A percentile compares a stretch with the other conserved stretches of the same genome.
phyloP scores from a whole-genome alignment of 1,284 basidiomycete genomes.

The Marasmius sp. region DNA sequence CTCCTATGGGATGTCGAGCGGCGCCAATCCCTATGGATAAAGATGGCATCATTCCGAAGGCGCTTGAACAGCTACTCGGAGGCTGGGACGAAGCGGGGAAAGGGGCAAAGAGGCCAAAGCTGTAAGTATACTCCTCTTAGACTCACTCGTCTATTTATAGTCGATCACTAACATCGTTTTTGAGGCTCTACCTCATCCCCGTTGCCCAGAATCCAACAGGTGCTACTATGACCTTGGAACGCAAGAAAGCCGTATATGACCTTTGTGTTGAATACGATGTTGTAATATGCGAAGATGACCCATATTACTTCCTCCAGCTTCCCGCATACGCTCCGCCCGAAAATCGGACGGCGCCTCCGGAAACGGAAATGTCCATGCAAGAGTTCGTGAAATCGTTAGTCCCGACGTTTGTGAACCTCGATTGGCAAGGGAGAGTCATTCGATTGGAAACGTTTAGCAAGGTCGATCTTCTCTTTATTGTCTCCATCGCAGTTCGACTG shows the following conservation, averaged over 20 bases:
- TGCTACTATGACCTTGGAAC: slow-evolving; percentile 43
- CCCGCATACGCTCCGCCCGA: slow-evolving; percentile 25
- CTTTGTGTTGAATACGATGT: slow-evolving; percentile 54
- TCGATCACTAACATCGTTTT: not conserved
- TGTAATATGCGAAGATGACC: slow-evolving; percentile 55
- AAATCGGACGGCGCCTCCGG: slow-evolving; percentile 21
- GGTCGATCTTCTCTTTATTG: slow-evolving; percentile 5
- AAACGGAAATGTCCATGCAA: slow-evolving; percentile 22
- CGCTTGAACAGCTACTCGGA: slow-evolving; percentile 46
- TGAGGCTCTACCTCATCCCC: slow-evolving; percentile 32
- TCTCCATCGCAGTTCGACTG: not conserved
- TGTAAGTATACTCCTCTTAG: slow-evolving; percentile 18
- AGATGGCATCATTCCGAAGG: slow-evolving; percentile 48
- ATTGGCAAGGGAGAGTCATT: slow-evolving; percentile 56
- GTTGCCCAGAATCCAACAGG: slow-evolving; percentile 58
- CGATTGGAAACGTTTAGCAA: slow-evolving; percentile 52
- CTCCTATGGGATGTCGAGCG: slow-evolving; percentile 39
- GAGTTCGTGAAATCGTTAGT: slow-evolving; percentile 24
- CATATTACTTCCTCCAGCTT: slow-evolving; percentile 54
- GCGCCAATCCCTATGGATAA: slow-evolving; percentile 55
- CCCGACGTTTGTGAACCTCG: slow-evolving; percentile 45
- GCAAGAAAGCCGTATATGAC: slow-evolving; percentile 55
- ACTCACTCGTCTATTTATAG: not conserved
- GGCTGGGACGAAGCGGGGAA: slow-evolving; percentile 39
- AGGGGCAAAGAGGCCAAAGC: slow-evolving; percentile 22